phyloP scores from a whole-genome alignment of 148 eudicot species.

The Talinum fruticosum region DNA sequence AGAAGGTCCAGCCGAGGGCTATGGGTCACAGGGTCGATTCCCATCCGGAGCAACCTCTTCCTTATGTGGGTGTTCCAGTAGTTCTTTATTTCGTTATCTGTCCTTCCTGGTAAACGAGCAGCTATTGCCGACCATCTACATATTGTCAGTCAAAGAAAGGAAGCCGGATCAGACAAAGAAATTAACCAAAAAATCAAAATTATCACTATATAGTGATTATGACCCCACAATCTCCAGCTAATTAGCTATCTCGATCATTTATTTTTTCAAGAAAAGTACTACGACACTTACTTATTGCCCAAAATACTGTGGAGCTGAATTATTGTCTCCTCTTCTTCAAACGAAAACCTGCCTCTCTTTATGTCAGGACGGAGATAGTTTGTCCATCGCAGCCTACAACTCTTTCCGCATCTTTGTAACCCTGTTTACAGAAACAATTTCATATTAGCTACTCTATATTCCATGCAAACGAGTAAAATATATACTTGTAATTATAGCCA shows the following conservation, averaged over 20 bases:
- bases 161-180: constrained; percentile 17
- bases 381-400: constrained; percentile 93
- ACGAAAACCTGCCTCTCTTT: constrained; percentile 82
- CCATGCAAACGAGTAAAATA: too few relatives aligned
- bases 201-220: constrained; percentile 11
- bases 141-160: constrained; percentile 24
- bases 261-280: not conserved
- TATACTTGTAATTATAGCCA: too few relatives aligned
- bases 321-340: constrained; percentile 90
- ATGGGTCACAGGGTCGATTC: constrained; percentile 93
- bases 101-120: constrained; percentile 86
- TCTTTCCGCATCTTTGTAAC: constrained; percentile 93
- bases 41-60: constrained; percentile 79
- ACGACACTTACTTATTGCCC: constrained; percentile 80
- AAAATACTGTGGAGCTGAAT: constrained; percentile 87
- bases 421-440: constrained; percentile 30
- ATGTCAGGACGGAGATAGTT: constrained; percentile 95
- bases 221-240: constrained; percentile 14
- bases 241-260: too few relatives aligned
- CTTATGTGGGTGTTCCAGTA: constrained; percentile 96
- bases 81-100: constrained; percentile 92
- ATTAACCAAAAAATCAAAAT: constrained; percentile 8
- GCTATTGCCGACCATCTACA: constrained; percentile 96
- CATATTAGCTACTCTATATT: too few relatives aligned
- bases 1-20: constrained; percentile 86